Evolutionary conservation across 139 green algal species (phyloP), one percentile per base, ranked within the genome.

Genomic region (Penium margaritaceum): DNA sequence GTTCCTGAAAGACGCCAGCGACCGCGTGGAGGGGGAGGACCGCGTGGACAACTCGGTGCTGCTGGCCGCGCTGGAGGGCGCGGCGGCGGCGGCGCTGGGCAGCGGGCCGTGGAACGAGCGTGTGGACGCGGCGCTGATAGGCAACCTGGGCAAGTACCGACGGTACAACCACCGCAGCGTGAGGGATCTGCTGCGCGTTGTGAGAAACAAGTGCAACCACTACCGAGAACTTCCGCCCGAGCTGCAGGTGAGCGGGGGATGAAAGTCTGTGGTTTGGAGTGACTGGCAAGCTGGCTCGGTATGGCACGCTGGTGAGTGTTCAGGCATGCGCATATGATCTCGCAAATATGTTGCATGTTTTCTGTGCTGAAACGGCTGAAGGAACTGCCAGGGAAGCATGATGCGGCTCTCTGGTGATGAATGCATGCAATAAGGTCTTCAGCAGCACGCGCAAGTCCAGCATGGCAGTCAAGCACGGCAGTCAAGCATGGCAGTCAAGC

Each of bases 161-260:
- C 83, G 85, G 33, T 90, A 81, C 58, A 77, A 67, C 60, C 35
- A 24, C n/a, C 19, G 58, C 36, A 85, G 71, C 51, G 74, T 98
- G 78, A 83, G 94, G 5, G 94, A 99, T 81, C 81, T 99, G 79
- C 87, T 99, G 78, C 83, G 94, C n/a, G 90, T 98, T 29, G 87
- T 99, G 60, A 86, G 94, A 78, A 99, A 99, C 90, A 98, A 98
- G 87, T 83, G 87, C 78, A 93, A 89, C 72, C 94, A 99, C 82
- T 98, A 91, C 81, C 77, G 90, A 41, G 94, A 99, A 70, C 89
- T 97, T 72, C 91, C 94, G 17, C 35, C 53, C 32, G n/a, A 74
- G 12, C 33, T 77, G 19, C 73, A 77, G 73, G 64, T 80, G 66
- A 30, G 64, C 5, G 21, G 6, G 1, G n/a, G 30, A 77, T n/a